Base-by-base conservation (phyloP, 2,329 filamentous ascomycete genomes). In the Sporothrix brasiliensis region DNA sequence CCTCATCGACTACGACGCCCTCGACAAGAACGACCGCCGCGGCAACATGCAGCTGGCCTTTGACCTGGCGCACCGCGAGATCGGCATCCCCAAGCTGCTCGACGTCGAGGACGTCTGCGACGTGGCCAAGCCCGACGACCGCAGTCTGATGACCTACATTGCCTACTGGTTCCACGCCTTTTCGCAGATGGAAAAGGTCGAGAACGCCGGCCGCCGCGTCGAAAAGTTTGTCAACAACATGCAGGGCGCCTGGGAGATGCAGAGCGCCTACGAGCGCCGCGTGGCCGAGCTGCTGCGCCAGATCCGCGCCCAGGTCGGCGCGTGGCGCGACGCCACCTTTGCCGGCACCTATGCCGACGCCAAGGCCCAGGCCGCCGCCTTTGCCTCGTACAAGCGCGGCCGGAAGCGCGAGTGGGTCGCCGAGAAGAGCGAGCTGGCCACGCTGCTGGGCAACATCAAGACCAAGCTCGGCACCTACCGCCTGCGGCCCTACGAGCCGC, bases 131-230 rank as follows among this genome's bases (percentile, higher is more conserved):
- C 95, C 95, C 30, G 95, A 99, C 79, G 95, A 99, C 81, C 90
- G 93, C 76, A 96, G 92, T 79, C 86, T 99, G 78, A 99, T 99
- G 95, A 99, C 95, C 0, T 99, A 99, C 80, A 99, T 99, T 76
- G 95, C 95, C 74, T 99, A 99, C 84, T 99, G 95, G 95, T 99
- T 99, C 86, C 95, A 99, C 79, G 95, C 95, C 76, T 99, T 99
- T 79, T 98, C 94, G 41, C 94, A 98, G 78, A 96, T 99, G 90
- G 95, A 99, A 82, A 92, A 94, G 79, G 95, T 99, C 10, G 95
- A 99, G 81, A 99, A 99, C 78, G 95, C 95, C 4, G 95, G 95
- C 5, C 88, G 95, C 72, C 88, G 95, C 75, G 95, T 99, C 5
- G 95, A 99, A 83, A 99, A 99, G 81, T 99, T 99, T 77, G 92